phyloP scores from a whole-genome alignment of 1,284 basidiomycete species.

The Melampsora larici-populina region DNA sequence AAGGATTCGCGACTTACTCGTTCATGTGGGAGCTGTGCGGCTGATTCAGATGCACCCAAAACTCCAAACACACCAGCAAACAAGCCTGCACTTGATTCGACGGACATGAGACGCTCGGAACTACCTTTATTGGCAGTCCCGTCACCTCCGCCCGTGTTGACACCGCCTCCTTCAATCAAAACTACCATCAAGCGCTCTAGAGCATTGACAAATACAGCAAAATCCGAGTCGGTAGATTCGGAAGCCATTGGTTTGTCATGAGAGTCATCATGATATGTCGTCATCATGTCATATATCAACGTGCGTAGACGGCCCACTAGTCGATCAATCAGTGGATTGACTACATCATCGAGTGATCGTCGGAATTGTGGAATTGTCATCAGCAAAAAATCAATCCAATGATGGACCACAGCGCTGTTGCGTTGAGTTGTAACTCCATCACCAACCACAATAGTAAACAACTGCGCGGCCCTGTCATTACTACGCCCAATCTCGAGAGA shows the following conservation, averaged over 20 bases:
- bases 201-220: constrained; percentile 75
- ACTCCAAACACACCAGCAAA: constrained; percentile 70
- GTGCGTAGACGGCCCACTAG: constrained; percentile 70
- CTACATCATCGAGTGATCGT: constrained; percentile 63
- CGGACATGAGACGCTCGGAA: constrained; percentile 49
- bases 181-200: constrained; percentile 71
- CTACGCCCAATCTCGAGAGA: constrained; percentile 16
- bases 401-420: constrained; percentile 78
- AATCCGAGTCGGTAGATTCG: constrained; percentile 71
- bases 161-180: constrained; percentile 56
- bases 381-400: constrained; percentile 94
- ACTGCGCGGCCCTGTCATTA: constrained; percentile 51
- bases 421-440: constrained; percentile 69
- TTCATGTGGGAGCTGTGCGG: constrained; percentile 15
- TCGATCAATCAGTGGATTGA: constrained; percentile 71
- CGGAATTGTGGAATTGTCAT: constrained; percentile 83
- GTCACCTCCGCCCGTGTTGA: constrained; percentile 54
- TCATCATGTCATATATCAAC: constrained; percentile 61
- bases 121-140: constrained; percentile 54
- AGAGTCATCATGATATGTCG: constrained; percentile 54
- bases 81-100: constrained; percentile 57
- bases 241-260: constrained; percentile 44
- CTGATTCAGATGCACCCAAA: constrained; percentile 55
- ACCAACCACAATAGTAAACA: constrained; percentile 72
- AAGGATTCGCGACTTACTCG: neutral